A percentile compares a stretch with the other conserved stretches of the same genome.
Evolutionary conservation across 192 early-diverging fungal species (phyloP).

Genomic region (Gryganskiella cystojenkinii): DNA sequence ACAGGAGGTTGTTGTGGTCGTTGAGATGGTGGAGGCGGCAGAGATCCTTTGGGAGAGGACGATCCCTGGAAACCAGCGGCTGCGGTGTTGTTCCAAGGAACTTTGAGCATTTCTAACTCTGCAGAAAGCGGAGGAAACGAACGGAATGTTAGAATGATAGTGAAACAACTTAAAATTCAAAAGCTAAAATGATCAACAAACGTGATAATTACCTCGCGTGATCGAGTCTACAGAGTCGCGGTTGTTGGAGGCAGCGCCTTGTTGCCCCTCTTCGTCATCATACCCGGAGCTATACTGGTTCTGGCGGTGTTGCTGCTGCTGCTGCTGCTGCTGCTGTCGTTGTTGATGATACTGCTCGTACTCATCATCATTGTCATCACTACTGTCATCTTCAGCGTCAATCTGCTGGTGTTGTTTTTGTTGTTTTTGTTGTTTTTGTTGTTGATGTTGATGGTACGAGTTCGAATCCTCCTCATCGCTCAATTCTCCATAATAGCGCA

Average conservation of each 20-base stretch:
- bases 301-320: neutral
- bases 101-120: slow-evolving; percentile 46
- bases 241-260: neutral
- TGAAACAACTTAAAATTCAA: no score
- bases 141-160: no score
- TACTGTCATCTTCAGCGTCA: slow-evolving; percentile 16
- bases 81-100: slow-evolving; percentile 42
- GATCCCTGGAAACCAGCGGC: neutral
- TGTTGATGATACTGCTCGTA: slow-evolving; percentile 6
- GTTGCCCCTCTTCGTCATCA: no score
- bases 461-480: neutral
- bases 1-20: neutral
- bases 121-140: no score
- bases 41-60: neutral
- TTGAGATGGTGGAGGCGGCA: slow-evolving; percentile 5
- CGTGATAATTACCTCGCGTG: no score
- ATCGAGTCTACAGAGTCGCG: slow-evolving; percentile 49
- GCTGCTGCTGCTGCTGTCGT: slow-evolving; percentile 2
- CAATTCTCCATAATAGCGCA: neutral
- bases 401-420: slow-evolving; percentile 1
- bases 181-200: no score
- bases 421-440: neutral
- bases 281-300: no score
- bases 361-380: slow-evolving; percentile 15
- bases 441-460: neutral